Evolutionary conservation across 495 filamentous ascomycete species (phyloP), one percentile per base, ranked within the genome.

Genomic region (Chaetomium cochliodes): DNA sequence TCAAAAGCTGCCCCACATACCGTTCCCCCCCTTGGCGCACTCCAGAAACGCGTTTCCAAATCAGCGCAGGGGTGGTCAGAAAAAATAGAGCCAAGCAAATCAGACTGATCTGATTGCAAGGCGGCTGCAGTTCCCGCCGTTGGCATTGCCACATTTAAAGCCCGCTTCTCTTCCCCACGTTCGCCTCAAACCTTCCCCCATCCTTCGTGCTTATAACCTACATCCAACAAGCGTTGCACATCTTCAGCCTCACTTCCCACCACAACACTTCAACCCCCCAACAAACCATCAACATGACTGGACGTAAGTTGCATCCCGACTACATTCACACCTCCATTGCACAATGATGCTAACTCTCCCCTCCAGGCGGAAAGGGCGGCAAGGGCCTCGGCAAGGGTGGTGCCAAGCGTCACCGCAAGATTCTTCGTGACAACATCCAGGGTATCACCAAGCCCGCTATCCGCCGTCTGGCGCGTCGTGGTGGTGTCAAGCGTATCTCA

Each of bases 401-500:
- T 71, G 86, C 86, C 84, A 97, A 97, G 90, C 93, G 93, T 81
- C 92, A 97, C 80, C 89, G 94, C 73, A 98, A 98, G 89, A 97
- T 98, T 84, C 86, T 98, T 77, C 92, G 93, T 78, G 93, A 98
- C 89, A 98, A 97, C 89, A 97, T 98, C 79, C 93, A 97, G 77
- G 94, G 94, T 86, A 99, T 99, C 81, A 99, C 94, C 80, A 99
- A 99, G 92, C 94, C 94, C 79, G 94, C 94, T 77, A 99, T 99
- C 85, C 92, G 94, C 79, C 96, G 94, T 96, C 94, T 99, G 80
- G 94, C 94, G 65, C 92, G 93, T 80, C 92, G 93, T 92, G 93
- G 93, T 83, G 93, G 93, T 92, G 93, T 97, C 85, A 97, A 99
- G 92, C 94, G 96, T 97, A 99, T 99, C 84, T 98, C 96, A 76